Evolutionary conservation across 192 early-diverging fungal genomes (phyloP).

Genomic region (Backusella australiensis): DNA sequence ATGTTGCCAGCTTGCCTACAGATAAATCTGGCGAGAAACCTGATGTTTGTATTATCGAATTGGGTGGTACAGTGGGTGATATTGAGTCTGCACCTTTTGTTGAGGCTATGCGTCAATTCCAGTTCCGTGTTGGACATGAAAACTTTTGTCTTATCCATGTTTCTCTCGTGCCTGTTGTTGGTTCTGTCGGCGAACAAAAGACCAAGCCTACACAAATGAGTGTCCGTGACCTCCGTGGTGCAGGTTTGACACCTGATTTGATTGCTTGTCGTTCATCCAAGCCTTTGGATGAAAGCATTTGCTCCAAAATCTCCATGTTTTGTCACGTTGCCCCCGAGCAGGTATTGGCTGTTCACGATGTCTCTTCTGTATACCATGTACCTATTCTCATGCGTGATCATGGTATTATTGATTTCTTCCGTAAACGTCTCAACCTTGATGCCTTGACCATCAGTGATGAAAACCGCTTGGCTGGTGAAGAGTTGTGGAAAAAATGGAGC

Average conservation of each 20-base stretch:
- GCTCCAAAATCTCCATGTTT: conserved; percentile 96
- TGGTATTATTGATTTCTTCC: conserved; percentile 79
- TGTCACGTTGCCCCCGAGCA: conserved; percentile 92
- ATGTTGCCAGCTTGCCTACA: conserved; percentile 84
- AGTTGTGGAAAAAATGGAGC: conserved; percentile 82
- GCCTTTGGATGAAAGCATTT: conserved; percentile 80
- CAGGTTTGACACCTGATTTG: conserved; percentile 93
- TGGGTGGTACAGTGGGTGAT: conserved; percentile 98
- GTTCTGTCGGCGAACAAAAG: conserved; percentile 98
- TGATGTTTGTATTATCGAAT: conserved; percentile 97
- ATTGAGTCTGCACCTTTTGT: conserved; percentile 98
- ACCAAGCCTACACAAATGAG: conserved; percentile 98
- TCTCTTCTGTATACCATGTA: conserved; percentile 94
- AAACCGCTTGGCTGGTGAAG: conserved; percentile 51
- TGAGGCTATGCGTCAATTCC: conserved; percentile 99
- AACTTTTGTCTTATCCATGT: conserved; percentile 99
- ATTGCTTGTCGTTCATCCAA: conserved; percentile 92
- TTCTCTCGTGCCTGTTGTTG: conserved; percentile 94
- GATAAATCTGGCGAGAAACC: conserved; percentile 79
- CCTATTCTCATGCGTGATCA: conserved; percentile 88
- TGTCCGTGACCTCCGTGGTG: conserved; percentile 89
- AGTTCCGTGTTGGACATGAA: conserved; percentile 96
- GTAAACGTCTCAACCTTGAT: conserved; percentile 74
- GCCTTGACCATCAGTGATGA: conserved; percentile 49
- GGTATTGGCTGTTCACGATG: conserved; percentile 97